These are phyloP conservation scores for Dactylonectria estremocensis DNA, from an alignment of 2,329 filamentous ascomycete genomes.

Conservation along the genomic window DNA sequence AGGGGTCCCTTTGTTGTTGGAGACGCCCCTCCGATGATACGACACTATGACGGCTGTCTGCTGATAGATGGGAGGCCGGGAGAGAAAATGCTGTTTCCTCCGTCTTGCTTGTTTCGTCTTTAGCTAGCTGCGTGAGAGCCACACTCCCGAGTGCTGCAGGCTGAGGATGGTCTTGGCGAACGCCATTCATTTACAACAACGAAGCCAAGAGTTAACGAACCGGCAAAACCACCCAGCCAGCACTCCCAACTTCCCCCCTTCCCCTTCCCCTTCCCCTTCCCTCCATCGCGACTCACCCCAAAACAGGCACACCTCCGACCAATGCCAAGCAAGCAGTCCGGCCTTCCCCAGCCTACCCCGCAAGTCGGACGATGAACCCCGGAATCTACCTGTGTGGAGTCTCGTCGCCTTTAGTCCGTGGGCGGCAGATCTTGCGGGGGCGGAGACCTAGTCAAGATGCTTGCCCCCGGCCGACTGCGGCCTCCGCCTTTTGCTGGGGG, in stretches of 20 bases:
- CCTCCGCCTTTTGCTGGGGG: neutral
- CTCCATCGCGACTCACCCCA: constrained; percentile 44
- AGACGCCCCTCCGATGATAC: constrained; percentile 2
- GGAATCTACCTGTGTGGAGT: constrained; percentile 29
- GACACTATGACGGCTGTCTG: neutral
- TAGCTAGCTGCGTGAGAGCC: constrained; percentile 17
- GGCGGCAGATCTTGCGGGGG: constrained; percentile 47
- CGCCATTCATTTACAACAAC: neutral
- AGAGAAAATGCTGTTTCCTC: too few species aligned
- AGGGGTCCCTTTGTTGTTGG: constrained; percentile 3
- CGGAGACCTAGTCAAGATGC: constrained; percentile 19
- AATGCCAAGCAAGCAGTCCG: constrained; percentile 32
- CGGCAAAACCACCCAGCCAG: neutral
- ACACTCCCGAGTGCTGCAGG: neutral
- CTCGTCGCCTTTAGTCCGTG: constrained; percentile 9
- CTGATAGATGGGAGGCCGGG: constrained; percentile 5
- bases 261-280: constrained; percentile 35
- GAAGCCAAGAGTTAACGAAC: neutral
- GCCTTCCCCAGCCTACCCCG: constrained; percentile 40
- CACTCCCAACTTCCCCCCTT: neutral
- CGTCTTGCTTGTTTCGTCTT: neutral
- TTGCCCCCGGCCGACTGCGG: neutral
- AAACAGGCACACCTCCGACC: constrained; percentile 44
- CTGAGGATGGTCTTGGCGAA: neutral
- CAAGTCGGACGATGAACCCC: constrained; percentile 42